phyloP scores from a whole-genome alignment of 306 rosid genomes.

The Corylus americana region DNA sequence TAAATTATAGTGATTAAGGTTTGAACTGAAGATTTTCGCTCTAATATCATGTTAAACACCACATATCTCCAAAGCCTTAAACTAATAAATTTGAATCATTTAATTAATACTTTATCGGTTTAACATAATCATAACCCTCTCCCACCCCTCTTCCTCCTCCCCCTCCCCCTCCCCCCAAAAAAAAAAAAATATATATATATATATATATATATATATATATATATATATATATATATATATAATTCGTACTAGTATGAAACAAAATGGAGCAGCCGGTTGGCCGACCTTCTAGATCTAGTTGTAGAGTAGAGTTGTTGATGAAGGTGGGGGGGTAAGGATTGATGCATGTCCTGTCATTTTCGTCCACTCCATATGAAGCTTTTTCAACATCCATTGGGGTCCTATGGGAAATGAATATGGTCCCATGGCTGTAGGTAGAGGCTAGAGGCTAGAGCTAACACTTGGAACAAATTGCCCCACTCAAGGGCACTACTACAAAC shows the following conservation, averaged over 20 bases:
- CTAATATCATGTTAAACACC: too few relatives aligned
- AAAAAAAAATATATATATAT: not conserved
- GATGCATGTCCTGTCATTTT: constrained; percentile 40
- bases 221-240: too few relatives aligned
- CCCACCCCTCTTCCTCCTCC: too few relatives aligned
- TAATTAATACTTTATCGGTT: too few relatives aligned
- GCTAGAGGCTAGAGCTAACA: constrained; percentile 6
- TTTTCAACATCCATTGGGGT: constrained; percentile 39
- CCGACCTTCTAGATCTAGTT: constrained; percentile 4
- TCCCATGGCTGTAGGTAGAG: constrained; percentile 23
- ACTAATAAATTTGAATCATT: too few relatives aligned
- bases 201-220: too few relatives aligned
- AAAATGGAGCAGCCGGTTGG: constrained; percentile 38
- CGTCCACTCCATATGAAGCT: constrained; percentile 31
- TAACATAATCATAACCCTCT: too few relatives aligned
- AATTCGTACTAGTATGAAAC: constrained; percentile 21
- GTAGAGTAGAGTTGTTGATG: constrained; percentile 24
- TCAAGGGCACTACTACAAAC: constrained; percentile 29
- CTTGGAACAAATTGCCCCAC: constrained; percentile 29
- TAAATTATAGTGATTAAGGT: too few relatives aligned
- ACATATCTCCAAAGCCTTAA: too few relatives aligned
- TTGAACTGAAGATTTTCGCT: too few relatives aligned
- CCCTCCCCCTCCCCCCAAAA: too few relatives aligned
- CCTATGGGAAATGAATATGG: constrained; percentile 34
- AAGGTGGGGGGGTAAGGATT: constrained; percentile 31